Percentiles rank a stretch among this genome's conserved stretches.
phyloP scores from a whole-genome alignment of 164 flowering plant genomes.

The Buxus sempervirens region DNA sequence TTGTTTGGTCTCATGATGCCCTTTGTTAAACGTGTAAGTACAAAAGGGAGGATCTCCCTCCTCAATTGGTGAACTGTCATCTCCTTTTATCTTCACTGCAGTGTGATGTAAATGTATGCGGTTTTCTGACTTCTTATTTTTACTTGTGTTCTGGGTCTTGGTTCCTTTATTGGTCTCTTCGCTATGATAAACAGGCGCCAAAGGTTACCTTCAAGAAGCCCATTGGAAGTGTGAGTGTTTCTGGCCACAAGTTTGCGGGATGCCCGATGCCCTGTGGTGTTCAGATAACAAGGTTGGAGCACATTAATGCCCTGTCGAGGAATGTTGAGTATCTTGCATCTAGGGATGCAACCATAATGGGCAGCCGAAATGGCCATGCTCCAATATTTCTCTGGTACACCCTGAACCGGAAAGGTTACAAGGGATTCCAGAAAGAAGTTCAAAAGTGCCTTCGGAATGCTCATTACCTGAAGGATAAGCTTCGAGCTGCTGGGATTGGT shows the following conservation, averaged over 20 bases:
- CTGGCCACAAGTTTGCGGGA: slow-evolving; percentile 98
- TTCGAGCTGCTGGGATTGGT: slow-evolving; percentile 66
- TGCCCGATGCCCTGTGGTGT: slow-evolving; percentile 99
- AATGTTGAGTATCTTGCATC: slow-evolving; percentile 95
- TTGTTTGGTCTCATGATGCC: too few species aligned
- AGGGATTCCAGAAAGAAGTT: slow-evolving; percentile 93
- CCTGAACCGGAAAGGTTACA: slow-evolving; percentile 82
- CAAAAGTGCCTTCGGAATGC: slow-evolving; percentile 91
- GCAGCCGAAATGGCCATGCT: slow-evolving; percentile 95
- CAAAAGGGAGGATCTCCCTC: not conserved
- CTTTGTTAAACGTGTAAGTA: too few species aligned
- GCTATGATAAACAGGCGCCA: slow-evolving; percentile 62
- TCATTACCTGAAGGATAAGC: slow-evolving; percentile 76
- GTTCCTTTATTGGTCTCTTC: not conserved
- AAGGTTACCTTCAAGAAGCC: slow-evolving; percentile 92
- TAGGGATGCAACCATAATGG: slow-evolving; percentile 97
- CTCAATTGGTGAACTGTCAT: slow-evolving; percentile 56
- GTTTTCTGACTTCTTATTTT: too few species aligned
- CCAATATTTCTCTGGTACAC: slow-evolving; percentile 97
- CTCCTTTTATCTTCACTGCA: too few species aligned
- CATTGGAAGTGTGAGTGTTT: slow-evolving; percentile 94
- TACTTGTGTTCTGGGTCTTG: not conserved
- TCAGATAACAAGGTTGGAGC: slow-evolving; percentile 80
- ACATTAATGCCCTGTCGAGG: slow-evolving; percentile 83
- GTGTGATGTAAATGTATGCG: too few species aligned